Conservation (phyloP, 2,329 filamentous ascomycete species). For the Xylariaceae sp. region DNA sequence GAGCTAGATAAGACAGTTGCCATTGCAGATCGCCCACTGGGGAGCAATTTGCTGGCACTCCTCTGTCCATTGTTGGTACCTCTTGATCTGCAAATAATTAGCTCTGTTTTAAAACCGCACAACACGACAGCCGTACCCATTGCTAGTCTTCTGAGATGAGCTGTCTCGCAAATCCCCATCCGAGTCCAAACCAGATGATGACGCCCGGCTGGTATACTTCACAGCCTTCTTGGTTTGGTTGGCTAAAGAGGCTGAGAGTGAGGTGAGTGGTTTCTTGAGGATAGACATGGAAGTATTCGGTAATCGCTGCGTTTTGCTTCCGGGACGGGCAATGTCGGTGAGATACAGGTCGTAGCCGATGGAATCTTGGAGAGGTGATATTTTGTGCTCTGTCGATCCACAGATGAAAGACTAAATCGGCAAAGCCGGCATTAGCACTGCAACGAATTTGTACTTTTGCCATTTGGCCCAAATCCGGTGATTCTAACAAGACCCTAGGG, state of each 20-base stretch:
- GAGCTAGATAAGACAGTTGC: slow-evolving; percentile 40
- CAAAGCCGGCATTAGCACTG: slow-evolving; percentile 6
- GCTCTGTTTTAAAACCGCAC: slow-evolving; percentile 25
- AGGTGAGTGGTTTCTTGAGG: slow-evolving; percentile 38
- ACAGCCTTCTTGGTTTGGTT: slow-evolving; percentile 25
- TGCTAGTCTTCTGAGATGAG: slow-evolving; percentile 35
- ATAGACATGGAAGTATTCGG: slow-evolving; percentile 49
- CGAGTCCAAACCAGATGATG: slow-evolving; percentile 39
- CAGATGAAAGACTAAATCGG: slow-evolving; percentile 49
- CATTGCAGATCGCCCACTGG: slow-evolving; percentile 37
- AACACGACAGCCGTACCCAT: slow-evolving; percentile 36
- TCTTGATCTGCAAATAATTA: slow-evolving; percentile 34
- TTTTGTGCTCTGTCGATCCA: slow-evolving; percentile 46
- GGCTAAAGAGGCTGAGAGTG: slow-evolving; percentile 9
- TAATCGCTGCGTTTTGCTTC: slow-evolving; percentile 44
- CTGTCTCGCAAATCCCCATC: slow-evolving; percentile 25
- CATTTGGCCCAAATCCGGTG: not conserved
- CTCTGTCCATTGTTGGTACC: slow-evolving; percentile 32
- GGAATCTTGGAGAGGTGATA: slow-evolving; percentile 42
- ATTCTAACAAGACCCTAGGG: no score
- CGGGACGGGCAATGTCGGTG: slow-evolving; percentile 47
- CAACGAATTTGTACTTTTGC: not conserved
- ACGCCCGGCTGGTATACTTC: slow-evolving; percentile 31
- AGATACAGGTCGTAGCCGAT: slow-evolving; percentile 55
- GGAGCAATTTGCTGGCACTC: slow-evolving; percentile 27